Evolutionary conservation across 345 rosid genomes (phyloP).

Genomic region (Eucalyptus cladocalyx): DNA sequence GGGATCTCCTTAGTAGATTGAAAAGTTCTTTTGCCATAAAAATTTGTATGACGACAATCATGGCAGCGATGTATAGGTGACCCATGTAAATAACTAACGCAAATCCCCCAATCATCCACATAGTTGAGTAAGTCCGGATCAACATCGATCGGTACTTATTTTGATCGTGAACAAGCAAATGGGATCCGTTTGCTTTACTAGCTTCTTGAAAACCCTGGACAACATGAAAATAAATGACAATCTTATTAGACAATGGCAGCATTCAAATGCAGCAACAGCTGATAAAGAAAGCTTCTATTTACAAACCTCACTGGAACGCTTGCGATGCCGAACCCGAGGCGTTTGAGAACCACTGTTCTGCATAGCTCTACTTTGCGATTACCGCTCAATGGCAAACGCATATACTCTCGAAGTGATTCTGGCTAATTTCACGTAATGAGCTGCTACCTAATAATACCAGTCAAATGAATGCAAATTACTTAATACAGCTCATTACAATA

Average conservation of each 20-base stretch:
- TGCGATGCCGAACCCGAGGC: constrained; percentile 60
- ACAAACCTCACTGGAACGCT: constrained; percentile 55
- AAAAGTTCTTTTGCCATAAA: constrained; percentile 90
- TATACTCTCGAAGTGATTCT: neutral
- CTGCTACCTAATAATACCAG: neutral
- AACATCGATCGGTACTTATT: constrained; percentile 73
- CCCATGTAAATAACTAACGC: constrained; percentile 84
- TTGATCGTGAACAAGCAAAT: constrained; percentile 56
- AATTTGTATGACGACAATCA: constrained; percentile 93
- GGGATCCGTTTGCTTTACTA: constrained; percentile 42
- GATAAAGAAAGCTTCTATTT: neutral
- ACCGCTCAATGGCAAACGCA: neutral
- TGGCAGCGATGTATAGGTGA: constrained; percentile 91
- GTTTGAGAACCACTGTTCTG: constrained; percentile 38
- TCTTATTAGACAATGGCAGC: neutral
- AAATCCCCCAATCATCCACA: constrained; percentile 96
- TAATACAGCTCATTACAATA: neutral
- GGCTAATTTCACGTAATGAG: neutral
- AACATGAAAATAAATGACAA: neutral
- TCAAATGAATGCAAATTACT: neutral
- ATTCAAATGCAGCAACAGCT: neutral
- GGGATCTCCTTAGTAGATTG: constrained; percentile 72
- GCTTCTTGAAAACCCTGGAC: constrained; percentile 49
- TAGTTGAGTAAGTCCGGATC: constrained; percentile 62
- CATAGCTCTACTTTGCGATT: constrained; percentile 25